Conservation (phyloP, 140 eudicot genomes). For the Flaveria floridana region DNA sequence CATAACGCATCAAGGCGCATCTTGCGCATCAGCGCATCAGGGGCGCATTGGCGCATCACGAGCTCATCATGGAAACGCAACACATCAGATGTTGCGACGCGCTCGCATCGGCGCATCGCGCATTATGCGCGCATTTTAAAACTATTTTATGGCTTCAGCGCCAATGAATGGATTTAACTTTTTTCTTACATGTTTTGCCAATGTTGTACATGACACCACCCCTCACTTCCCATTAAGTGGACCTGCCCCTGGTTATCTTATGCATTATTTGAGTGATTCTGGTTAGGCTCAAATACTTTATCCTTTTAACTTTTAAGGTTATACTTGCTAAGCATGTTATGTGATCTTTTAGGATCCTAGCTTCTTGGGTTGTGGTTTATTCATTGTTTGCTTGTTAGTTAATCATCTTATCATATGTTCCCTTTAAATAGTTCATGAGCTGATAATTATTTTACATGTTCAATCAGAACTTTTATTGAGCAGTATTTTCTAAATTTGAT, state of each 20-base stretch:
- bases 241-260: neutral
- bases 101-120: no score
- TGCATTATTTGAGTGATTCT: neutral
- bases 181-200: neutral
- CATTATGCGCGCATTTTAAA: no score
- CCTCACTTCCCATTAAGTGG: conserved; percentile 5
- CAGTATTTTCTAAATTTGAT: neutral
- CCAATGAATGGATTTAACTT: neutral
- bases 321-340: neutral
- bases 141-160: neutral
- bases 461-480: neutral
- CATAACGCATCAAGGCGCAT: no score
- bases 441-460: neutral
- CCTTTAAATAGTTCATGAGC: neutral
- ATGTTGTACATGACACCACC: neutral
- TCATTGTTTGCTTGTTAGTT: neutral
- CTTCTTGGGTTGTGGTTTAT: conserved; percentile 2
- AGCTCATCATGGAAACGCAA: no score
- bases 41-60: no score
- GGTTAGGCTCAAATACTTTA: neutral
- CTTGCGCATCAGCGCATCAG: no score
- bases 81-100: no score
- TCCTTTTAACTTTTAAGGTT: neutral
- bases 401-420: neutral
- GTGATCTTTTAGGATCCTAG: neutral